Evolutionary conservation across 1,139 yeast species (phyloP).

Genomic region (Hyphopichia buzzinii): DNA sequence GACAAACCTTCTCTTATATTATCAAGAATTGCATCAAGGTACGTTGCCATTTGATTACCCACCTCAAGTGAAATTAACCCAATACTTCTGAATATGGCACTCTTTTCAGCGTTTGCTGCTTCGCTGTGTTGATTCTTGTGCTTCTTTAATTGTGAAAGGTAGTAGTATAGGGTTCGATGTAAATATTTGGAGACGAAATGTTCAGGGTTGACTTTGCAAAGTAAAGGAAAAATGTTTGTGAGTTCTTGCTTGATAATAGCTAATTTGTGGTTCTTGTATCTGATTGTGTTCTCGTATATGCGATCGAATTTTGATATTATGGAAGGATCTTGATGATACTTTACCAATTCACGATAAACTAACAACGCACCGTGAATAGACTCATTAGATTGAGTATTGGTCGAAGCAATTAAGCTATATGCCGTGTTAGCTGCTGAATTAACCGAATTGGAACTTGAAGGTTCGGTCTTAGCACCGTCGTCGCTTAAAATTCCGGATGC

Average conservation of each 20-base stretch:
- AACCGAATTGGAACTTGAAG: slow-evolving; percentile 11
- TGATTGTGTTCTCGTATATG: slow-evolving; percentile 72
- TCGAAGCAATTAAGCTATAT: slow-evolving; percentile 24
- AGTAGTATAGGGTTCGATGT: slow-evolving; percentile 76
- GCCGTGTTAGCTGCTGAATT: slow-evolving; percentile 18
- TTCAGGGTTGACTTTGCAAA: slow-evolving; percentile 76
- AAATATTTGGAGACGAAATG: slow-evolving; percentile 79
- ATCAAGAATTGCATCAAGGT: slow-evolving; percentile 80
- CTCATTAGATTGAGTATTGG: slow-evolving; percentile 49
- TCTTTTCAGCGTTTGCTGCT: slow-evolving; percentile 55
- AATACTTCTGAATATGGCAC: slow-evolving; percentile 75
- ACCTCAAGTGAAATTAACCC: slow-evolving; percentile 86
- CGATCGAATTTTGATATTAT: slow-evolving; percentile 58
- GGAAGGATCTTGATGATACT: slow-evolving; percentile 58
- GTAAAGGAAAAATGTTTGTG: slow-evolving; percentile 73
- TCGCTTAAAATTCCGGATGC: slow-evolving; percentile 33
- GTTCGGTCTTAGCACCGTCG: slow-evolving; percentile 6
- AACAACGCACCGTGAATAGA: slow-evolving; percentile 82
- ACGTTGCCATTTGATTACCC: slow-evolving; percentile 83
- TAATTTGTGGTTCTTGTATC: slow-evolving; percentile 76
- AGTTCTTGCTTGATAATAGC: slow-evolving; percentile 78
- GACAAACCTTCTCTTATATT: slow-evolving; percentile 81
- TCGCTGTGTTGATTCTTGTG: slow-evolving; percentile 49
- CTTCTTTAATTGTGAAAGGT: slow-evolving; percentile 74
- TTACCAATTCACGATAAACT: slow-evolving; percentile 79